Evolutionary conservation across 2,329 filamentous ascomycete genomes (phyloP).

Genomic region (Sordariomycetes sp.): DNA sequence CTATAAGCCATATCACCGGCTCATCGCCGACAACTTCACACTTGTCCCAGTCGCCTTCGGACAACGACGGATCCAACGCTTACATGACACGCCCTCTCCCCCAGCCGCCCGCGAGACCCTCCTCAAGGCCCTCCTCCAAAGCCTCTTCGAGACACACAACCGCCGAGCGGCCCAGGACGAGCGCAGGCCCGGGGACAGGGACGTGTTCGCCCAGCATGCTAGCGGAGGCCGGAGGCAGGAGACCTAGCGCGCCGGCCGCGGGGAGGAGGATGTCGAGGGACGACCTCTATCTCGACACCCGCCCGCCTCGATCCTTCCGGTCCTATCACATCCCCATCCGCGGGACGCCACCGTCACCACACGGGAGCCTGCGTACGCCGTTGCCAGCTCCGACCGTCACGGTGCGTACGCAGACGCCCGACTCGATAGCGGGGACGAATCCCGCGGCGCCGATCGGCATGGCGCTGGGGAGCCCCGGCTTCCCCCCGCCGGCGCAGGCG

Average conservation of each 20-base stretch:
- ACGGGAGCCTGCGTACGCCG: conserved; percentile 22
- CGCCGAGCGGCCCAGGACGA: conserved; percentile 25
- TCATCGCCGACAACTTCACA: conserved; percentile 15
- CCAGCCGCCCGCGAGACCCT: conserved; percentile 9
- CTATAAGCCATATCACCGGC: conserved; percentile 8
- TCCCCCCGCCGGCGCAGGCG: not conserved
- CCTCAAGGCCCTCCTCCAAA: conserved; percentile 4
- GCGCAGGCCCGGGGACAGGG: conserved; percentile 18
- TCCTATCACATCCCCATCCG: conserved; percentile 26
- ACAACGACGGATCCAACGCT: conserved; percentile 11
- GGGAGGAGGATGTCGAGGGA: conserved; percentile 32
- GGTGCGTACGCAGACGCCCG: conserved; percentile 25
- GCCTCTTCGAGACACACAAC: conserved; percentile 9
- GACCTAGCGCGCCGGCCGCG: conserved; percentile 7
- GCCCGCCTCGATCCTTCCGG: conserved; percentile 18
- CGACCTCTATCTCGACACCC: conserved; percentile 19
- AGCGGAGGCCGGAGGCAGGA: not conserved
- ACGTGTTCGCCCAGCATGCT: conserved; percentile 8
- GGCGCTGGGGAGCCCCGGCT: conserved; percentile 56
- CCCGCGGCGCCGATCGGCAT: conserved; percentile 45
- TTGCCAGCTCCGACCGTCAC: conserved; percentile 18
- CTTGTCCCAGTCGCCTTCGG: conserved; percentile 16
- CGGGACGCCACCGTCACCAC: conserved; percentile 27
- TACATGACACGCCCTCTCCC: conserved; percentile 11
- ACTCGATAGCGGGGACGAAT: conserved; percentile 22